A percentile compares a stretch with the other conserved stretches of the same genome.
Evolutionary conservation across 2,329 filamentous ascomycete species (phyloP).

Genomic region (Fusarium illudens): DNA sequence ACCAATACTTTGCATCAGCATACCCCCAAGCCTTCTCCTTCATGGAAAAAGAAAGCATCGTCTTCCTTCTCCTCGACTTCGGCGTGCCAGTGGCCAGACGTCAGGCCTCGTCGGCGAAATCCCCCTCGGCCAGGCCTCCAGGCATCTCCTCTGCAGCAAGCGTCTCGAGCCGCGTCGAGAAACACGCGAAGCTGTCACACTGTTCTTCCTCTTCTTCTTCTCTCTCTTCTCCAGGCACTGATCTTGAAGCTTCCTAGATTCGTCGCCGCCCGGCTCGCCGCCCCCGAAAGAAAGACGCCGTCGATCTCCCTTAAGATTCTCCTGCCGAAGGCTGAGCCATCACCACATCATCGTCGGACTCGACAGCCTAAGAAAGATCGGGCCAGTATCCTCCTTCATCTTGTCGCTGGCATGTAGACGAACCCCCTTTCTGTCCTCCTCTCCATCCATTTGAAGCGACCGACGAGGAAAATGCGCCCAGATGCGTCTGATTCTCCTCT

Average conservation of each 20-base stretch:
- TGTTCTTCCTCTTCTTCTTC: constrained; percentile 7
- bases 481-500: background rate
- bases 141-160: constrained; percentile 11
- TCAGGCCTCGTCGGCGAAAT: constrained; percentile 6
- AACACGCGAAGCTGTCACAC: constrained; percentile 18
- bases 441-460: constrained; percentile 8
- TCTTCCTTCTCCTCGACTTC: background rate
- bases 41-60: background rate
- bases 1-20: constrained; percentile 12
- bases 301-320: background rate
- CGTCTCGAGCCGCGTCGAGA: constrained; percentile 7
- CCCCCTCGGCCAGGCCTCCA: constrained; percentile 9
- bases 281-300: background rate
- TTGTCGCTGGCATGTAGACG: background rate
- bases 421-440: constrained; percentile 1
- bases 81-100: background rate
- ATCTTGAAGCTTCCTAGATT: background rate
- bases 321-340: background rate
- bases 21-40: background rate
- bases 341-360: background rate
- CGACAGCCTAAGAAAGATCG: background rate
- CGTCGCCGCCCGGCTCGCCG: background rate
- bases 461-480: background rate
- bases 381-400: background rate
- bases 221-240: background rate